A percentile compares a stretch with the other conserved stretches of the same genome.
phyloP scores from a whole-genome alignment of 169 alveolate genomes.

The Toxoplasma gondii region DNA sequence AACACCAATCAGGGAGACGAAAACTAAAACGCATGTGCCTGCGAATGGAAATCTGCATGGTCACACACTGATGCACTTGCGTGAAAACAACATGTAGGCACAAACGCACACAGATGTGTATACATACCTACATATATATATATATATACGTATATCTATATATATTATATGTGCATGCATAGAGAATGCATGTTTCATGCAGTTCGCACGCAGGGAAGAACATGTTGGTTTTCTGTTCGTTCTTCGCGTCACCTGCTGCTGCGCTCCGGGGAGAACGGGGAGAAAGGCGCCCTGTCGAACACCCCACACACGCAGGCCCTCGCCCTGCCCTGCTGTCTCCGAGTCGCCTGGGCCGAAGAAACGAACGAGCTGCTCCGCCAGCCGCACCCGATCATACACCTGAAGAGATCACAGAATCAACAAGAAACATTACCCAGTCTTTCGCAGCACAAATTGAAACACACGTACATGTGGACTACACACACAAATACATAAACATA shows the following conservation, averaged over 20 bases:
- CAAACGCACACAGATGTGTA: no score
- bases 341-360: not conserved
- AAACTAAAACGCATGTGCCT: no score
- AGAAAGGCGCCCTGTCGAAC: not conserved
- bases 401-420: not conserved
- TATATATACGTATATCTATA: not conserved
- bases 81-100: no score
- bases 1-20: not conserved
- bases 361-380: not conserved
- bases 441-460: not conserved
- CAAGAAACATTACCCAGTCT: not conserved
- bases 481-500: not conserved
- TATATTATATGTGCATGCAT: not conserved
- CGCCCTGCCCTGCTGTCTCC: not conserved
- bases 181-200: not conserved
- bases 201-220: no score
- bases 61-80: no score
- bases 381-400: not conserved
- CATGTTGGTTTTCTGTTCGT: not conserved
- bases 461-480: no score
- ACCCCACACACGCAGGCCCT: not conserved
- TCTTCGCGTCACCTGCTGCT: not conserved
- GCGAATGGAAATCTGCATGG: no score
- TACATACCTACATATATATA: not conserved
- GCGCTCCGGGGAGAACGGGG: slow-evolving; percentile 3